Evolutionary conservation across 495 filamentous ascomycete genomes (phyloP).

Genomic region (Bombardia bombarda): DNA sequence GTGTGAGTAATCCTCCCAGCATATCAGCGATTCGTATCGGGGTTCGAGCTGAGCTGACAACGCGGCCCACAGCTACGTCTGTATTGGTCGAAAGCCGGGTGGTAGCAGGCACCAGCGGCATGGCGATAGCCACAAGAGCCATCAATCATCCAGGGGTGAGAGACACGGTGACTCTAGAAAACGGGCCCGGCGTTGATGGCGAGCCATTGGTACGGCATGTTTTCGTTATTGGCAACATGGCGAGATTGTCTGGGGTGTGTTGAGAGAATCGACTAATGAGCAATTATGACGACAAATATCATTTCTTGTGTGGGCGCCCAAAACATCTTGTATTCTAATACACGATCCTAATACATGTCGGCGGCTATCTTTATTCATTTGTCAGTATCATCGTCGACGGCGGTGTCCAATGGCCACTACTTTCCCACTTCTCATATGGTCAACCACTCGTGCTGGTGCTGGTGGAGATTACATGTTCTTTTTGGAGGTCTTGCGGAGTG

Average conservation of each 20-base stretch:
- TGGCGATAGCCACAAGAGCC: conserved; percentile 12
- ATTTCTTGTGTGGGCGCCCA: too few species aligned
- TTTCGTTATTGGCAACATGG: conserved; percentile 1
- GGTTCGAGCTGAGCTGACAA: conserved; percentile 8
- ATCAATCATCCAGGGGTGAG: conserved; percentile 14
- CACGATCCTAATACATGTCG: too few species aligned
- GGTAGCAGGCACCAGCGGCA: conserved; percentile 19
- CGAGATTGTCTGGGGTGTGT: not conserved
- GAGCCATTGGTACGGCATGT: not conserved
- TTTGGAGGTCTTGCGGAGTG: too few species aligned
- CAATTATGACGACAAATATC: not conserved
- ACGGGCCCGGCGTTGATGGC: not conserved
- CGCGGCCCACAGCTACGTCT: conserved; percentile 39
- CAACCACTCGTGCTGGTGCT: too few species aligned
- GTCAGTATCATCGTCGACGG: too few species aligned
- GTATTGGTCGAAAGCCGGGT: conserved; percentile 44
- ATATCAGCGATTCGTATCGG: too few species aligned
- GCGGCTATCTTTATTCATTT: too few species aligned
- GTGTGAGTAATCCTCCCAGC: conserved; percentile 57
- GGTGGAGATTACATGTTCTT: too few species aligned
- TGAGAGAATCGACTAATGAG: not conserved
- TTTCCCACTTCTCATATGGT: too few species aligned
- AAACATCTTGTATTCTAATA: too few species aligned
- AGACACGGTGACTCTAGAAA: conserved; percentile 16
- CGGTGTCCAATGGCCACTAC: too few species aligned